Conservation (phyloP, 2,329 filamentous ascomycete species). For the Aspergillus piperis region DNA sequence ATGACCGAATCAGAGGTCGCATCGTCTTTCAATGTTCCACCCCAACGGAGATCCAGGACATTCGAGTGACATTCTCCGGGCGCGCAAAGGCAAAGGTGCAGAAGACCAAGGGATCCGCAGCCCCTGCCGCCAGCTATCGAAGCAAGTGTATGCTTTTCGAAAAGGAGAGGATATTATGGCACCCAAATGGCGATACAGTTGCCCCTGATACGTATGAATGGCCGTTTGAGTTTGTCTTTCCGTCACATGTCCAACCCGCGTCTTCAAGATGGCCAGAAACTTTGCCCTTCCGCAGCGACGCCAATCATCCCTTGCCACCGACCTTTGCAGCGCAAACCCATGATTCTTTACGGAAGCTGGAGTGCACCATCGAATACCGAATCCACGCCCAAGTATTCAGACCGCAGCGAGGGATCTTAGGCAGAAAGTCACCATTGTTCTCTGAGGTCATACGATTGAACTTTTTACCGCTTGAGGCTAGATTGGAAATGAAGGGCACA, state of each 20-base stretch:
- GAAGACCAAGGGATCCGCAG: conserved; percentile 18
- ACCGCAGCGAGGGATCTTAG: conserved; percentile 7
- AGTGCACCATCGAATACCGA: conserved; percentile 14
- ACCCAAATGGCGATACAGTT: conserved; percentile 3
- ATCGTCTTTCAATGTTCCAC: conserved; percentile 11
- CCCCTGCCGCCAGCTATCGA: conserved; percentile 15
- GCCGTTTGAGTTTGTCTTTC: conserved; percentile 17
- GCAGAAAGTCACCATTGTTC: conserved; percentile 4
- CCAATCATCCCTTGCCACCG: conserved; percentile 15
- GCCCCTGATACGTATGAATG: conserved; percentile 14
- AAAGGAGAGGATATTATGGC: conserved; percentile 13
- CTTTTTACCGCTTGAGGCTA: conserved; percentile 3
- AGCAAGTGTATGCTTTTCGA: conserved; percentile 21
- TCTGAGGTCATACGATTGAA: conserved; percentile 6
- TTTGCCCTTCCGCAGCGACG: conserved; percentile 14
- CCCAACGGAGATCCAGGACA: conserved; percentile 11
- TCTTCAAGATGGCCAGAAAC: conserved; percentile 10
- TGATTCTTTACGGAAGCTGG: conserved; percentile 9
- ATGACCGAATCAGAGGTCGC: conserved; percentile 11
- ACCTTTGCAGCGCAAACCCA: conserved; percentile 8
- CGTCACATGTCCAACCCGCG: not conserved
- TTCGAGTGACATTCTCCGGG: conserved; percentile 16
- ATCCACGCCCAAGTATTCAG: conserved; percentile 14
- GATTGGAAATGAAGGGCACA: not conserved
- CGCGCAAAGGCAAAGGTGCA: conserved; percentile 18